A percentile compares a stretch with the other conserved stretches of the same genome.
Conservation (phyloP, 345 rosid genomes). For the Capsella bursapastoris region DNA sequence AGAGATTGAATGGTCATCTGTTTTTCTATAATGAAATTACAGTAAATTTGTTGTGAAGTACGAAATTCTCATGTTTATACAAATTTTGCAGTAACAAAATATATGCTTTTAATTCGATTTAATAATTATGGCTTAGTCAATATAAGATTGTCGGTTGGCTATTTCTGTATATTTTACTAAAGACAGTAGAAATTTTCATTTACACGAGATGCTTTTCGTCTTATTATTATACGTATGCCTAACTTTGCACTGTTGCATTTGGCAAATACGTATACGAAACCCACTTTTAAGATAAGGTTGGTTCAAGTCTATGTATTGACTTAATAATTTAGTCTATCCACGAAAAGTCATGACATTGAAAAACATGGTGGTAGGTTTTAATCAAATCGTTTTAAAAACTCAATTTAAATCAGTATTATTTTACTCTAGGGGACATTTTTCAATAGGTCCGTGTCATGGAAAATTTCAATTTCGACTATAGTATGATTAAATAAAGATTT, state of each 20-base stretch:
- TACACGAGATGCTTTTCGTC: neutral
- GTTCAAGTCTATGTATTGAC: slow-evolving; percentile 29
- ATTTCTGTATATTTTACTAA: neutral
- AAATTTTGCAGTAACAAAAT: neutral
- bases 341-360: slow-evolving; percentile 31
- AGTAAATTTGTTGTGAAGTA: neutral
- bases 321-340: slow-evolving; percentile 13
- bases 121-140: neutral
- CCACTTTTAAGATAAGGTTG: slow-evolving; percentile 28
- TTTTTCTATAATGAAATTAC: neutral
- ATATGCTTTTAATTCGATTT: neutral
- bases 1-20: too few species aligned
- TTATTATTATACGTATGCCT: neutral
- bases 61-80: neutral
- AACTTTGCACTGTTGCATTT: neutral
- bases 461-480: neutral
- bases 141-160: neutral
- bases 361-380: slow-evolving; percentile 25
- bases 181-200: neutral
- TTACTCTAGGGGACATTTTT: slow-evolving; percentile 1
- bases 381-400: neutral
- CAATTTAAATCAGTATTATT: neutral
- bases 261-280: slow-evolving; percentile 24
- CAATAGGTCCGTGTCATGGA: slow-evolving; percentile 17
- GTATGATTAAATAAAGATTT: neutral